These are phyloP conservation scores for Casuarina glauca DNA, from an alignment of 306 rosid genomes.

Conservation along the genomic window DNA sequence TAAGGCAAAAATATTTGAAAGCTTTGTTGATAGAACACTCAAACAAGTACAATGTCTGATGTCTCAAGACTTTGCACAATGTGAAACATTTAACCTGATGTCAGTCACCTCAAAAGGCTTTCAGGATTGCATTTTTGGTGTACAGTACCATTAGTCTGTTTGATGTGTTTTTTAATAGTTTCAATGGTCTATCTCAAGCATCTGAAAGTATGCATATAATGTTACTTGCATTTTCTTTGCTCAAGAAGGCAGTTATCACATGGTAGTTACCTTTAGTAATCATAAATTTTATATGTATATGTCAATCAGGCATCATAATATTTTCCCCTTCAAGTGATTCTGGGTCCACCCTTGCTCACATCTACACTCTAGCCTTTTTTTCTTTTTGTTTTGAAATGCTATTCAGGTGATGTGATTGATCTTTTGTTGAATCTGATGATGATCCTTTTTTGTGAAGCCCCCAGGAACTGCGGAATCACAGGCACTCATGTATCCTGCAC, in stretches of 20 bases:
- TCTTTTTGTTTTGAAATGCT: not conserved
- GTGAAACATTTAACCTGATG: not conserved
- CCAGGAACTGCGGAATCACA: conserved; percentile 98
- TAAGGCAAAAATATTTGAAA: too few species aligned
- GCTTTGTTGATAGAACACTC: not conserved
- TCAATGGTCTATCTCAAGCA: not conserved
- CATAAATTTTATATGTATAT: not conserved
- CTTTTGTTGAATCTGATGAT: conserved; percentile 26
- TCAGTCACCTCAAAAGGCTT: not conserved
- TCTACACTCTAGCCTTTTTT: not conserved
- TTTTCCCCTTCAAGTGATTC: not conserved
- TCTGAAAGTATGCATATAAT: not conserved
- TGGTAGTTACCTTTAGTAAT: not conserved
- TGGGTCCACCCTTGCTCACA: conserved; percentile 1
- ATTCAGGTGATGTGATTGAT: not conserved
- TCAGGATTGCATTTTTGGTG: not conserved
- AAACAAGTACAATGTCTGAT: not conserved
- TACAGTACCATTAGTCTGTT: not conserved
- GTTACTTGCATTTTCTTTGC: not conserved
- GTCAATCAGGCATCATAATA: not conserved
- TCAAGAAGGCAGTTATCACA: not conserved
- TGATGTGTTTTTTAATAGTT: not conserved
- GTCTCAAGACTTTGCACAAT: not conserved
- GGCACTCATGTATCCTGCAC: conserved; percentile 70
- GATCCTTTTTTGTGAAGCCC: conserved; percentile 67